phyloP scores from a whole-genome alignment of 179 eudicot species.

The Beta macrorhiza region DNA sequence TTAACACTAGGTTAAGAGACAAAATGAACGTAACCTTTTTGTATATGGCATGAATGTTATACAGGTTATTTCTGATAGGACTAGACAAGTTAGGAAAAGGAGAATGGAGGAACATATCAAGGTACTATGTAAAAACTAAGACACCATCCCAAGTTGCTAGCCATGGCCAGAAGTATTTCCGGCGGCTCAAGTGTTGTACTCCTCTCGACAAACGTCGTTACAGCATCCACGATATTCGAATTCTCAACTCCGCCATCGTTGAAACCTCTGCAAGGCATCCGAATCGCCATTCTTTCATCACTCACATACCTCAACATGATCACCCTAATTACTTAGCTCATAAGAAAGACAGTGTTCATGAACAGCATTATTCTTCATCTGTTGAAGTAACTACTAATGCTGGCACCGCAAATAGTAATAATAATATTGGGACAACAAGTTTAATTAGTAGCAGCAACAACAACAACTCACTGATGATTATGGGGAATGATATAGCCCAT shows the following conservation, averaged over 20 bases:
- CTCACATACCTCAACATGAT: background rate
- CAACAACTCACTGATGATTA: background rate
- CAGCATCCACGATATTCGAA: conserved; percentile 39
- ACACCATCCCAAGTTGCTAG: conserved; percentile 40
- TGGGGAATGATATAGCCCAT: background rate
- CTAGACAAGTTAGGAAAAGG: conserved; percentile 35
- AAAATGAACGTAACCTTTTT: background rate
- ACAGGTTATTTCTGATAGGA: conserved; percentile 36
- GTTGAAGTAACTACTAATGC: background rate
- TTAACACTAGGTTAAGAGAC: background rate
- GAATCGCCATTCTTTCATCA: background rate
- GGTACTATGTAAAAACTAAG: conserved; percentile 30
- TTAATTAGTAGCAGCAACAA: background rate
- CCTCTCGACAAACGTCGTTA: conserved; percentile 34
- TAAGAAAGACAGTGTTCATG: background rate
- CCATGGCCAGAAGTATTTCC: conserved; percentile 44
- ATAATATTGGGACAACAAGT: background rate
- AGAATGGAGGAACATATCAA: conserved; percentile 40
- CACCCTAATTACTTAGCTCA: background rate
- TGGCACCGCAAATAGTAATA: background rate
- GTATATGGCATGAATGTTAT: background rate
- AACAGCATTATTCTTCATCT: background rate
- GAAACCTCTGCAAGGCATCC: conserved; percentile 31
- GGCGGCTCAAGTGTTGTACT: conserved; percentile 27
- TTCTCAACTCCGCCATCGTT: conserved; percentile 30